Evolutionary conservation across 805 yeast species (phyloP).

Genomic region (Candida gorgasii): DNA sequence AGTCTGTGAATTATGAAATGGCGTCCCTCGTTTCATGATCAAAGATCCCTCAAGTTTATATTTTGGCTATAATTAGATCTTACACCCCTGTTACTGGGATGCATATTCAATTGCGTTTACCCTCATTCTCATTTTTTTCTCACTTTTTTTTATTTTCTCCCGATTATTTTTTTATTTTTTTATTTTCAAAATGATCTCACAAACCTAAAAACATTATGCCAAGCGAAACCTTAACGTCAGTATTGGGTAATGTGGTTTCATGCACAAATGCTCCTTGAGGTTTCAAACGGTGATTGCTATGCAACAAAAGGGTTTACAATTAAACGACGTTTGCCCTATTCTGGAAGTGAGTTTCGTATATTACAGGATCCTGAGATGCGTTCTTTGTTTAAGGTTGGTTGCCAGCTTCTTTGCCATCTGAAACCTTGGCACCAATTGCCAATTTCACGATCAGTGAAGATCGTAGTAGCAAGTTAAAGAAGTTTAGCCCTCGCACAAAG

Average conservation of each 20-base stretch:
- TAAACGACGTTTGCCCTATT: too few relatives aligned
- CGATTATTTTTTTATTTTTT: too few relatives aligned
- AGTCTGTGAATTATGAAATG: too few relatives aligned
- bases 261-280: background rate
- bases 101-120: conserved; percentile 1
- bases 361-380: too few relatives aligned
- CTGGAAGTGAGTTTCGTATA: too few relatives aligned
- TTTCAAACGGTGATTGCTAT: conserved; percentile 1
- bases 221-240: conserved; percentile 1
- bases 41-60: background rate
- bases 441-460: too few relatives aligned
- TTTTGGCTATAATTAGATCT: background rate
- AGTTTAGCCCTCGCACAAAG: too few relatives aligned
- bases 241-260: background rate
- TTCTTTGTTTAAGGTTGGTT: too few relatives aligned
- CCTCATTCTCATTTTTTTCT: background rate
- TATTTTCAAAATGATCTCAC: conserved; percentile 1
- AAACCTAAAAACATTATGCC: conserved; percentile 2
- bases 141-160: background rate
- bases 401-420: too few relatives aligned
- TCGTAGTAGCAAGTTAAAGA: too few relatives aligned
- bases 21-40: conserved; percentile 5
- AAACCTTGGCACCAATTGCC: too few relatives aligned
- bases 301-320: background rate
- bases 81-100: background rate